These are phyloP conservation scores for Epipyxis sp. DNA, from an alignment of 108 stramenopile species.

Conservation along the genomic window DNA sequence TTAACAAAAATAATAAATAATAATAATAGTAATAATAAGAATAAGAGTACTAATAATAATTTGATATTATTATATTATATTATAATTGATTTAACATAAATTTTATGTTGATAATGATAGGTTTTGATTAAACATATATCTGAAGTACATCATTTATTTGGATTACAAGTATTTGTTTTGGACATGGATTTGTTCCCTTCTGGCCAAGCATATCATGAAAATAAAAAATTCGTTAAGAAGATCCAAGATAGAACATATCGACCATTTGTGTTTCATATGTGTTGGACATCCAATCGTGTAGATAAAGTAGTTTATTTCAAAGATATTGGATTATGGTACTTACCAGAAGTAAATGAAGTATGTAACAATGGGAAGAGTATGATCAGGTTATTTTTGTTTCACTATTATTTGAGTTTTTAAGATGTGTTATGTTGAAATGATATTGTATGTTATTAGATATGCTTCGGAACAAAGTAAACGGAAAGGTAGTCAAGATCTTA, in stretches of 20 bases:
- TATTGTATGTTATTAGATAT: too few species aligned
- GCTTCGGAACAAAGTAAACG: too few species aligned
- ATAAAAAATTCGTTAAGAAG: background rate
- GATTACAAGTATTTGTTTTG: background rate
- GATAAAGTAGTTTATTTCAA: slow-evolving; percentile 31
- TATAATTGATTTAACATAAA: too few species aligned
- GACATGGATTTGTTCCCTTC: background rate
- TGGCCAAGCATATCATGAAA: slow-evolving; percentile 33
- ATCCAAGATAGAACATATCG: background rate
- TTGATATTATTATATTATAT: too few species aligned
- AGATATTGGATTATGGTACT: slow-evolving; percentile 25
- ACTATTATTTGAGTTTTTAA: too few species aligned
- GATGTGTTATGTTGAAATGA: too few species aligned
- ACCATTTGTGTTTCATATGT: slow-evolving; percentile 40
- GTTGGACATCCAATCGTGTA: slow-evolving; percentile 28
- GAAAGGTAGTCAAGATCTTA: too few species aligned
- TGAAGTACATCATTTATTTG: background rate
- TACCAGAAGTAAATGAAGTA: background rate
- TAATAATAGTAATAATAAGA: too few species aligned
- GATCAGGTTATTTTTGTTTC: too few species aligned
- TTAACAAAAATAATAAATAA: too few species aligned
- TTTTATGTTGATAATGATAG: too few species aligned
- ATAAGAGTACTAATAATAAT: too few species aligned
- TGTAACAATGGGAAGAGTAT: background rate
- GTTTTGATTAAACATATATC: background rate